Percentiles rank a stretch among this genome's conserved stretches.
Evolutionary conservation across 2,329 filamentous ascomycete species (phyloP).

Genomic region (Cercospora nicotianae): DNA sequence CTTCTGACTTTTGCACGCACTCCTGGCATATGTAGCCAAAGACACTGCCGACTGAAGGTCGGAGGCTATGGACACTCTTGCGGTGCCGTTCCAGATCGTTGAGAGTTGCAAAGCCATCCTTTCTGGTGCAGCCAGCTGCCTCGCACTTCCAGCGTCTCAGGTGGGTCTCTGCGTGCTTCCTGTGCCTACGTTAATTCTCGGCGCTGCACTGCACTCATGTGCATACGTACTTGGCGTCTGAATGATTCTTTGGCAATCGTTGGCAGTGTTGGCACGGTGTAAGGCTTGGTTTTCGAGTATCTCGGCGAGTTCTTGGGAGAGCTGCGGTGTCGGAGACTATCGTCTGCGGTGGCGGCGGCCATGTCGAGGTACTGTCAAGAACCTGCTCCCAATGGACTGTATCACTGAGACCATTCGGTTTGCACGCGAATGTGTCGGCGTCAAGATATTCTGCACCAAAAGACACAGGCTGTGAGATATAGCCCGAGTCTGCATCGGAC

Average conservation of each 20-base stretch:
- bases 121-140: constrained; percentile 56
- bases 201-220: background rate
- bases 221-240: constrained; percentile 26
- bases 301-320: background rate
- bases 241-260: constrained; percentile 23
- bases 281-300: constrained; percentile 1
- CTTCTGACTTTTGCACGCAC: constrained; percentile 55
- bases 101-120: constrained; percentile 68
- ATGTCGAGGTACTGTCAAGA: background rate
- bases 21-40: constrained; percentile 53
- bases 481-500: constrained; percentile 23
- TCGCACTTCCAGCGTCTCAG: constrained; percentile 66
- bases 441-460: background rate
- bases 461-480: constrained; percentile 16
- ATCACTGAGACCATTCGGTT: background rate
- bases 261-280: constrained; percentile 16
- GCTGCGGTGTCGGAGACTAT: constrained; percentile 8
- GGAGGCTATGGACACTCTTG: constrained; percentile 63
- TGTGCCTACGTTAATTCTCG: constrained; percentile 40
- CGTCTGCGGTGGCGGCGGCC: constrained; percentile 7
- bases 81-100: constrained; percentile 83
- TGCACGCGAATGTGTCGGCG: background rate
- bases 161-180: constrained; percentile 74
- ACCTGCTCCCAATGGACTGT: background rate
- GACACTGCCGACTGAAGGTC: constrained; percentile 46